Base-by-base conservation (phyloP, 192 early-diverging fungal species). In the Phlyctochytrium planicorne region DNA sequence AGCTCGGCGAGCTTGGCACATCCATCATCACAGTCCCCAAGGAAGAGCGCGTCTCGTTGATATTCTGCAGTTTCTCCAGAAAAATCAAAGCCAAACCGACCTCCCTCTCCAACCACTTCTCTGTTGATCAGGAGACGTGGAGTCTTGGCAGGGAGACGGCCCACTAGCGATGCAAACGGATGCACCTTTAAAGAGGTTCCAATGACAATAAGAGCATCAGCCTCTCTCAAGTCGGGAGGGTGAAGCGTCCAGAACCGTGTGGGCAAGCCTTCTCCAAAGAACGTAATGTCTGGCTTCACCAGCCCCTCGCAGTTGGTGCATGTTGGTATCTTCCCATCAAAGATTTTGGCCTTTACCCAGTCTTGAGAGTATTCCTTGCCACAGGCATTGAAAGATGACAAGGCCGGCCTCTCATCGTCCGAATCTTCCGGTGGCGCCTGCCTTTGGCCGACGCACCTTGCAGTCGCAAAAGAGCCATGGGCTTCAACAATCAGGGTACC, bases 211-310 rank as follows among this genome's bases (percentile, higher is more conserved):
- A 96, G 72, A 33, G 94, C 75, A 64, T 99, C 95, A 63, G 89
- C 90, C 3, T 69, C 36, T n/a, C 72, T 65, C 4, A 72, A 72
- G 53, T 72, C 70, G 3, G 35, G 23, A 3, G 29, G 3, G 0
- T 23, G 17, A 56, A 72, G 55, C 16, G 63, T 36, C 34, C 63
- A 52, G 61, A 97, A 97, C 25, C 88, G 85, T 17, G 77, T 66
- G 6, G 97, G 97, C 55, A 99, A 77, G 23, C 76, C 69, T 74
- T 99, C 93, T 23, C 95, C 94, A 79, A 99, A 99, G 69, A 99
- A 99, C 0, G 93, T 94, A 64, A 99, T 98, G 65, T 95, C 88
- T 6, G 94, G 95, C 69, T 98, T 98, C 70, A 98, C 87, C 23
- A 91, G 73, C 2, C 87, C 81, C 24, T 71, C 59, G 75, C 95